Evolutionary conservation across 306 rosid genomes (phyloP).

Genomic region (Glycine latifolia): DNA sequence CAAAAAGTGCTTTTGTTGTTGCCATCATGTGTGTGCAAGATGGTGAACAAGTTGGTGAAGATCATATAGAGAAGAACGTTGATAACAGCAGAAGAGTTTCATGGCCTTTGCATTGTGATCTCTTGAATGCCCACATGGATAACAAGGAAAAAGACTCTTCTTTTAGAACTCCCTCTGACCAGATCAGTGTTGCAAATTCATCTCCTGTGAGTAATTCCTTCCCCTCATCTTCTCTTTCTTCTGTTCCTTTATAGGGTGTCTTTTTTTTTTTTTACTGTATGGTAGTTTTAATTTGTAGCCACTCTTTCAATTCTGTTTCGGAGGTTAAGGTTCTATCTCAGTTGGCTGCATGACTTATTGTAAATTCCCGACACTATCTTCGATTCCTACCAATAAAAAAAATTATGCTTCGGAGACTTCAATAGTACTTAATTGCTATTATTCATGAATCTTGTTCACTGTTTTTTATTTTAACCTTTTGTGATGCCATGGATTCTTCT

Average conservation of each 20-base stretch:
- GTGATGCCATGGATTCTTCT: constrained; percentile 11
- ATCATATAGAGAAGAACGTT: constrained; percentile 45
- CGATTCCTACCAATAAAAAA: too few relatives aligned
- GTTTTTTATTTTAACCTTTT: neutral
- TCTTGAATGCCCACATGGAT: constrained; percentile 62
- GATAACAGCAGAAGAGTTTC: constrained; percentile 49
- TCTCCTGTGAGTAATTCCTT: constrained; percentile 59
- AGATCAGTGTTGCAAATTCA: constrained; percentile 55
- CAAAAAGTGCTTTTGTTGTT: constrained; percentile 1
- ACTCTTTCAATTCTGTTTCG: neutral
- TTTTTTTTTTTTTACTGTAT: neutral
- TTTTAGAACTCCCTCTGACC: constrained; percentile 49
- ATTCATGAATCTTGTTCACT: neutral
- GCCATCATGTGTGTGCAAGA: constrained; percentile 80
- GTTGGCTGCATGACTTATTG: too few relatives aligned
- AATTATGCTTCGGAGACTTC: neutral
- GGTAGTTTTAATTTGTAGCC: neutral
- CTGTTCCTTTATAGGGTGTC: neutral
- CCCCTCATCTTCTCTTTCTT: constrained; percentile 18
- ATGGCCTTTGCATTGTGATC: constrained; percentile 75
- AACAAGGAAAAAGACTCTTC: constrained; percentile 52
- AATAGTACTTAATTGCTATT: constrained; percentile 8
- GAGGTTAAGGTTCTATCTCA: too few relatives aligned
- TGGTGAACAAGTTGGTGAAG: constrained; percentile 66
- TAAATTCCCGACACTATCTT: too few relatives aligned